phyloP scores from a whole-genome alignment of 2,329 filamentous ascomycete species.

The Penicillium glabrum region DNA sequence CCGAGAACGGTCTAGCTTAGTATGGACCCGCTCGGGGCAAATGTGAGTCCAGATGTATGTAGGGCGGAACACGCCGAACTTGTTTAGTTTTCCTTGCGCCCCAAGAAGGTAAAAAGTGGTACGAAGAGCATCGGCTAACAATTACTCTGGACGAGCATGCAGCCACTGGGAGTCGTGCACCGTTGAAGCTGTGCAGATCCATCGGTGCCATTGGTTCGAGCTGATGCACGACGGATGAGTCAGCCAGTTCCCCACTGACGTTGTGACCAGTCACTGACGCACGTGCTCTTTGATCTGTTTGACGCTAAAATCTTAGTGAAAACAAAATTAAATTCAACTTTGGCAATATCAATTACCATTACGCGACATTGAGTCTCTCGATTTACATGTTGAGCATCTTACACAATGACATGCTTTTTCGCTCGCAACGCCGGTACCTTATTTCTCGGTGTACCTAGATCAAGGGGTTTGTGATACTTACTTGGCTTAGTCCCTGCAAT shows the following conservation, averaged over 20 bases:
- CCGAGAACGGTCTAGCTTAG: constrained; percentile 17
- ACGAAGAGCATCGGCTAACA: not conserved
- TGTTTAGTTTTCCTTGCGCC: not conserved
- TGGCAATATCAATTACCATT: not conserved
- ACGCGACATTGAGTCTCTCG: not conserved
- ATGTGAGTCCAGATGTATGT: not conserved
- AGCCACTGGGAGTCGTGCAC: constrained; percentile 1
- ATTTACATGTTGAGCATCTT: too few species aligned
- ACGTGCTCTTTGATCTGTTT: constrained; percentile 5
- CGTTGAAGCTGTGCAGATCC: not conserved
- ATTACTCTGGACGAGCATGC: not conserved
- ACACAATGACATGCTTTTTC: too few species aligned
- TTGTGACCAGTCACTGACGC: constrained; percentile 8
- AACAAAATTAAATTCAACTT: not conserved
- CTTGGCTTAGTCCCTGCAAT: too few species aligned
- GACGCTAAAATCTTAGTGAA: not conserved
- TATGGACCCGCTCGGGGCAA: not conserved
- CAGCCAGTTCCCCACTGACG: constrained; percentile 4
- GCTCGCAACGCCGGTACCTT: too few species aligned
- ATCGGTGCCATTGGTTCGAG: not conserved
- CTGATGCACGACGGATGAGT: constrained; percentile 1
- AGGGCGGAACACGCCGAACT: not conserved
- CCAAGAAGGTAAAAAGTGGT: not conserved
- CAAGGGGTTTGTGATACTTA: too few species aligned
- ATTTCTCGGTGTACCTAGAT: not conserved